Base-by-base conservation (phyloP, 345 rosid species). In the Psidium guajava region DNA sequence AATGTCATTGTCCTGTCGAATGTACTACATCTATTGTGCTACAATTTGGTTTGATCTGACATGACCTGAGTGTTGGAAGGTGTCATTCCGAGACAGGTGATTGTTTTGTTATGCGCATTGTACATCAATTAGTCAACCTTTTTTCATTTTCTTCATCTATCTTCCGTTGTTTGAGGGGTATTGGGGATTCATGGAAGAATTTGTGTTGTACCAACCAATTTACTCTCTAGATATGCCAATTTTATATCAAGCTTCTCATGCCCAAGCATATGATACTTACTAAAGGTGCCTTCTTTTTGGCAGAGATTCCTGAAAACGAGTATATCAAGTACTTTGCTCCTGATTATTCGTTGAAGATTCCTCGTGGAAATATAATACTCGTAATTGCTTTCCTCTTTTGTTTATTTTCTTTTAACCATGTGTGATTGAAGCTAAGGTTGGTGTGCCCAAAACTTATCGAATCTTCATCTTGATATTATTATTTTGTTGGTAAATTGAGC, bases 261-360 rank as follows among this genome's bases (percentile, higher is more conserved):
- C 80, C 80, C 47, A 36, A 69, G 36, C 75, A 32, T 32, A 8
- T 82, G 28, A n/a, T 54, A 32, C 61, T 83, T 6, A 83, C 4
- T 32, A 56, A 57, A 69, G 25, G 80, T 69, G 80, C 74, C 84
- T 75, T 73, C 49, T 54, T 82, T 80, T 87, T 55, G 86, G 93
- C 95, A 97, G 99, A 96, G 89, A 97, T 97, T 85, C 99, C 99
- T 21, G 96, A 96, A 5, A 97, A 96, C 21, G 97, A 92, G 51
- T 97, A 96, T 86, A 93, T 92, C 64, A 92, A 96, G 86, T 96
- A 96, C 88, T 97, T 97, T 90, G 96, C 89, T 5, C 99, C 99
- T 5, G 99, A 96, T 51, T 93, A 88, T 91, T 89, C 93, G 36
- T 88, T 97, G 94, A 95, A 93, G 93, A 96, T 93, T 82, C 98